Evolutionary conservation across 306 rosid genomes (phyloP).

Genomic region (Sindora glabra): DNA sequence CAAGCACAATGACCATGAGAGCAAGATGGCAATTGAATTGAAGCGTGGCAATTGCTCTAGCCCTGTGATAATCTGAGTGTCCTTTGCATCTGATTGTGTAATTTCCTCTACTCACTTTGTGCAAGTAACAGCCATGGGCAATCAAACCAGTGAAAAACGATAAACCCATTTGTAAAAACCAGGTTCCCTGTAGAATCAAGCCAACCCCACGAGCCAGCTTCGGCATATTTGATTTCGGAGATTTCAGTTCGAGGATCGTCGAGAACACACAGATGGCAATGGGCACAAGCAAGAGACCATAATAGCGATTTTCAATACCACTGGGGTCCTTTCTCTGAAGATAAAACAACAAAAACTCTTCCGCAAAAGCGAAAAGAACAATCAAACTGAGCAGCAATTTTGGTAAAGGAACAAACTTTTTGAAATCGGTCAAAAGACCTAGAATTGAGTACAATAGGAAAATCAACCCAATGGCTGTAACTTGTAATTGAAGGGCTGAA

Average conservation of each 20-base stretch:
- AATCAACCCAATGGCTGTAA: constrained; percentile 35
- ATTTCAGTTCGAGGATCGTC: constrained; percentile 33
- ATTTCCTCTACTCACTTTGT: constrained; percentile 61
- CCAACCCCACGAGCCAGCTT: constrained; percentile 64
- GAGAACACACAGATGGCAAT: constrained; percentile 46
- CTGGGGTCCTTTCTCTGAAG: constrained; percentile 62
- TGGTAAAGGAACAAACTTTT: constrained; percentile 23
- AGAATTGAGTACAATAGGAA: constrained; percentile 54
- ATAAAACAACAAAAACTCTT: constrained; percentile 69
- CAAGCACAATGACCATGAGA: constrained; percentile 33
- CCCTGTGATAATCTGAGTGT: constrained; percentile 68
- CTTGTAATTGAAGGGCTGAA: constrained; percentile 55
- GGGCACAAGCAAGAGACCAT: constrained; percentile 63
- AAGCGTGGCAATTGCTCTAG: constrained; percentile 87
- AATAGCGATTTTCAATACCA: constrained; percentile 75
- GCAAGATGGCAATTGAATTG: constrained; percentile 96
- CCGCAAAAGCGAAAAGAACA: constrained; percentile 49
- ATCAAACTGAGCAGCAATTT: constrained; percentile 29
- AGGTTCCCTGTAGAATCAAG: constrained; percentile 60
- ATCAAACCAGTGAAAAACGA: constrained; percentile 53
- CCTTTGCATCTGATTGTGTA: constrained; percentile 66
- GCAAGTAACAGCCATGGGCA: constrained; percentile 56
- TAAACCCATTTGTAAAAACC: constrained; percentile 77
- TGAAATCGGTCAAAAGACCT: constrained; percentile 23
- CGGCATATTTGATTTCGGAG: constrained; percentile 31